Base-by-base conservation (phyloP, 257 asterid species). In the Catharanthus roseus region DNA sequence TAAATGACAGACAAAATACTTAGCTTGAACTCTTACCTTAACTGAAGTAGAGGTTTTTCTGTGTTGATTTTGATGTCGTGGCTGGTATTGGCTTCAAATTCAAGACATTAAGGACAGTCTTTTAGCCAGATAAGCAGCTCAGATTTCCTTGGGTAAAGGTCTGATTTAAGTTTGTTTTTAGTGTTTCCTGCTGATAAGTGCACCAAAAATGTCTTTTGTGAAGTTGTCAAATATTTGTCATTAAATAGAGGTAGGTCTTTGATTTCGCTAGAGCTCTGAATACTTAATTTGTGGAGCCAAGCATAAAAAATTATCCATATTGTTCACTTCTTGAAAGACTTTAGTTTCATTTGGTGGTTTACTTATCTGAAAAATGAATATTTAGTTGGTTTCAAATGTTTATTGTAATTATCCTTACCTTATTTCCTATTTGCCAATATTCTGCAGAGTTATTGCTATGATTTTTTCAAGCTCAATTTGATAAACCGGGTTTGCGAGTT, bases 21-120 rank as follows among this genome's bases (percentile, higher is more conserved):
- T 33, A 16, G 44, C 66, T 60, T 60, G 44, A 60, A 34, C 66
- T 60, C 66, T 60, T 60, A 16, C 23, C 38, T 58, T 28, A 29
- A 38, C 65, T 16, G 39, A 29, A 18, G 24, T 16, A 31, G 8
- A 16, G 44, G 65, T 16, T 60, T n/a, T 19, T 29, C 65, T 31
- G 44, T 60, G 39, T 16, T 31, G 65, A 19, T 16, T 56, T 58
- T 16, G 44, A 60, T 16, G 42, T 60, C 18, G 18, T 60, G 16
- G 4, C 28, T 19, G 67, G 45, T 23, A 61, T 61, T 61, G 42
- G 28, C 44, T 24, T 61, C 28, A 10, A 34, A 33, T 19, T 34
- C 53, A 47, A 47, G 53, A 15, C 21, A 47, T 47, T 49, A 19
- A 49, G 55, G 55, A 49, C 23, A 18, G 55, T 49, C 0, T 49